phyloP scores from a whole-genome alignment of 163 green algal genomes.

The Volvox carteri region DNA sequence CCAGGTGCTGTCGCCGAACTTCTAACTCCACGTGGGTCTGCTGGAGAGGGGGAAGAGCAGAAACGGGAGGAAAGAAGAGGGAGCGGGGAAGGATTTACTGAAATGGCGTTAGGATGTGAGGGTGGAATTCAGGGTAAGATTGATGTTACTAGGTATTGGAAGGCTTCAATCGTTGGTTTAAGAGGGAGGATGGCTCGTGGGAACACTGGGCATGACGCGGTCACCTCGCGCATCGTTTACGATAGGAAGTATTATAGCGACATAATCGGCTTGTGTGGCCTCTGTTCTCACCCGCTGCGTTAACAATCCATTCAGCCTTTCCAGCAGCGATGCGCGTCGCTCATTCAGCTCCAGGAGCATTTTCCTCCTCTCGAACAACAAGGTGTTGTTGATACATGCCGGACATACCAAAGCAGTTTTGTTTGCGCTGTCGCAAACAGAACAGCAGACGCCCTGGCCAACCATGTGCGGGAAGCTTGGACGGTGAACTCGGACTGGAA shows the following conservation, averaged over 20 bases:
- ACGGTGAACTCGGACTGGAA: background rate
- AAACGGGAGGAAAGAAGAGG: background rate
- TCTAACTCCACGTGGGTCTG: constrained; percentile 31
- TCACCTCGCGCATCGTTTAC: too few species aligned
- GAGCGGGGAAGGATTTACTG: background rate
- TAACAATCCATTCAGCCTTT: background rate
- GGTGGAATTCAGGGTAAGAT: too few species aligned
- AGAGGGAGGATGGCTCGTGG: too few species aligned
- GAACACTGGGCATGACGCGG: too few species aligned
- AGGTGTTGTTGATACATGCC: constrained; percentile 45
- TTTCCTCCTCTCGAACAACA: constrained; percentile 46
- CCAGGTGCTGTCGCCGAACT: constrained; percentile 43
- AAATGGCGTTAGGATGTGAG: too few species aligned
- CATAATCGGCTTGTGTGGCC: too few species aligned
- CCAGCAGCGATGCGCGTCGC: background rate
- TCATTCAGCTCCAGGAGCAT: constrained; percentile 54
- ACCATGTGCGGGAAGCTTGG: constrained; percentile 18
- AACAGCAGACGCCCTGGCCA: constrained; percentile 43
- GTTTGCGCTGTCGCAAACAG: constrained; percentile 37
- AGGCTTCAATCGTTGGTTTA: too few species aligned
- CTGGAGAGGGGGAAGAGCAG: background rate
- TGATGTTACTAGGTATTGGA: too few species aligned
- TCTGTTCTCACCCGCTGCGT: constrained; percentile 20
- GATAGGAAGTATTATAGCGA: too few species aligned
- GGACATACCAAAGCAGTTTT: constrained; percentile 39